Evolutionary conservation across 1,284 basidiomycete genomes (phyloP), one percentile per base, ranked within the genome.

Genomic region (Pulveroboletus sp.): DNA sequence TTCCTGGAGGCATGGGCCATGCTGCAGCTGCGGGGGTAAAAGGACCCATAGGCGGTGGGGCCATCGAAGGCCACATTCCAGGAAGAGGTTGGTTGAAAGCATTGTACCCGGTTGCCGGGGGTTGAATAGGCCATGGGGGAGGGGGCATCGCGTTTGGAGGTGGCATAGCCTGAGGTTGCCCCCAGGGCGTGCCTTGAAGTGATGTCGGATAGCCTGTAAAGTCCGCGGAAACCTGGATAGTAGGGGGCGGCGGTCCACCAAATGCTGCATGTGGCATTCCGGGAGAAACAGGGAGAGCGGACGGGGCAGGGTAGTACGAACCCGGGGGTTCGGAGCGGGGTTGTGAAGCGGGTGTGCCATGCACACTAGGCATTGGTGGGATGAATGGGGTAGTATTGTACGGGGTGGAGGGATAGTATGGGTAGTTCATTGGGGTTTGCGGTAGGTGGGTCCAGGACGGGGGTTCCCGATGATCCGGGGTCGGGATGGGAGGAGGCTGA

Each of bases 381-480:
- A 71, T 74, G 47, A 72, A 71, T 7, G 69, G 72, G 2, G 69
- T 70, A 10, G 50, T 52, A 40, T 72, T 74, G 9, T 62, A 62
- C 4, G 71, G 69, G 5, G 69, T 62, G 15, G 61, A 33, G 1
- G 68, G 61, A 45, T 71, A 73, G 50, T 62, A 70, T 29, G 69
- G 69, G 33, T 70, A 74, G 36, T 71, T 61, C 51, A 65, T 57
- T 1, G 71, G 64, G 3, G 69, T 62, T 46, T 60, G 68, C 29
- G 66, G 55, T 12, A 67, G 67, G 18, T 69, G 71, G 24, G 59
- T 28, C 72, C 69, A 74, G 40, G 59, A 49, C 3, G 60, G 61
- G 14, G 57, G 48, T 3, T 68, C 69, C 17, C 58, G 49, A 39
- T 62, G 52, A 43, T 73, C 68, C 10, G 51, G 60, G 18, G 66